phyloP scores from a whole-genome alignment of 2,329 filamentous ascomycete genomes.

The Cryphonectria parasitica region DNA sequence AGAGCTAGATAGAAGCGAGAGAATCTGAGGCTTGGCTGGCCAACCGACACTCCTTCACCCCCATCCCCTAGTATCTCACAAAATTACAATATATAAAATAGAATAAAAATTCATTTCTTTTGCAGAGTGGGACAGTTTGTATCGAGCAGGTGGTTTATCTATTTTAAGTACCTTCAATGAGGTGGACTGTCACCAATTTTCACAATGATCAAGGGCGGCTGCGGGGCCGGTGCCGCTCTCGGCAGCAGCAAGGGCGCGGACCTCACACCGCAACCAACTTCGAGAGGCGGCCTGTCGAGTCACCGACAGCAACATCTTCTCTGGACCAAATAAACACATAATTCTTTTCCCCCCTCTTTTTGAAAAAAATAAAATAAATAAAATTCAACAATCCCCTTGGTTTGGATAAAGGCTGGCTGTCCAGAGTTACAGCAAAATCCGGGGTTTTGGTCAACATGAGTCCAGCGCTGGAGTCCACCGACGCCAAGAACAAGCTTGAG shows the following conservation, averaged over 20 bases:
- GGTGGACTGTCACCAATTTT: background rate
- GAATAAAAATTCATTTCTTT: too few relatives aligned
- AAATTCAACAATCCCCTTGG: background rate
- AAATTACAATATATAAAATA: background rate
- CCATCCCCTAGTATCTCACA: too few relatives aligned
- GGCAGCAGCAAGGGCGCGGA: conserved; percentile 3
- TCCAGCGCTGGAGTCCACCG: conserved; percentile 43
- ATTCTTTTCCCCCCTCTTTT: too few relatives aligned
- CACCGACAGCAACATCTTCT: background rate
- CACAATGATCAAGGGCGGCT: background rate
- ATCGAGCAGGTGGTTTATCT: background rate
- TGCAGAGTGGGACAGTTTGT: background rate
- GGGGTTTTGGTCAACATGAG: conserved; percentile 37
- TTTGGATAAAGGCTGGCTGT: background rate
- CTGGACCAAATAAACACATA: too few relatives aligned
- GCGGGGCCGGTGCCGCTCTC: conserved; percentile 8
- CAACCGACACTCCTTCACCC: too few relatives aligned
- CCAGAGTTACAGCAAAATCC: background rate
- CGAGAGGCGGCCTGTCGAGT: background rate
- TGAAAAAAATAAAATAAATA: too few relatives aligned
- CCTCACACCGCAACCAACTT: background rate
- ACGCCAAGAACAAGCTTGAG: conserved; percentile 55
- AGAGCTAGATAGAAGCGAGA: too few relatives aligned
- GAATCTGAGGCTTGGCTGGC: too few relatives aligned
- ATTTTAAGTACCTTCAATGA: background rate